Evolutionary conservation across 2,329 filamentous ascomycete species (phyloP).

Genomic region (Ophiosphaerella narmari): DNA sequence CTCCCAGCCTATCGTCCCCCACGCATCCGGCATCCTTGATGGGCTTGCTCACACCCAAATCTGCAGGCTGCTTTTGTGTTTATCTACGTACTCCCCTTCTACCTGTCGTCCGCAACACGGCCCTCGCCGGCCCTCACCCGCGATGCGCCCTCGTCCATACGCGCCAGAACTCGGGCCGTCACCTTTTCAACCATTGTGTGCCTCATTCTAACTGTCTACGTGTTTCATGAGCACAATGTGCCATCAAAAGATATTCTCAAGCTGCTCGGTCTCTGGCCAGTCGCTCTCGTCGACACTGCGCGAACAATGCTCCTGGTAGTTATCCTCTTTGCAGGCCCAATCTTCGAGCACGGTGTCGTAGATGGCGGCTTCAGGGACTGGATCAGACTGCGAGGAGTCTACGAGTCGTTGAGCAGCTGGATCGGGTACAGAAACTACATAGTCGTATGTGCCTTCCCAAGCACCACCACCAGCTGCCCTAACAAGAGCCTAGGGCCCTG

Average conservation of each 20-base stretch:
- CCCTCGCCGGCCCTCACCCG: constrained; percentile 79
- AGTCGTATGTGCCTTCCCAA: constrained; percentile 62
- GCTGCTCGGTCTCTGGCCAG: constrained; percentile 80
- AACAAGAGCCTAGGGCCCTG: constrained; percentile 61
- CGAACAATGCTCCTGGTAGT: constrained; percentile 72
- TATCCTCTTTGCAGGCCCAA: constrained; percentile 79
- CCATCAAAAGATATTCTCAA: constrained; percentile 62
- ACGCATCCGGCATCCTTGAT: constrained; percentile 14
- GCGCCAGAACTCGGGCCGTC: constrained; percentile 80
- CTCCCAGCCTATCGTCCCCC: constrained; percentile 31
- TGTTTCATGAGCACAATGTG: constrained; percentile 63
- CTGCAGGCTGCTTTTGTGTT: constrained; percentile 77
- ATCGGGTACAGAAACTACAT: constrained; percentile 85
- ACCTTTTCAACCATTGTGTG: constrained; percentile 73
- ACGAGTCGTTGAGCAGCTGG: constrained; percentile 69
- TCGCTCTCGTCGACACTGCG: constrained; percentile 66
- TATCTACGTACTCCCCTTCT: constrained; percentile 89
- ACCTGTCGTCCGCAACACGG: constrained; percentile 77
- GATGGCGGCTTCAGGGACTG: constrained; percentile 71
- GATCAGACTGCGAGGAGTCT: constrained; percentile 60
- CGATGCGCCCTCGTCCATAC: constrained; percentile 88
- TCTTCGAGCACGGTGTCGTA: constrained; percentile 78
- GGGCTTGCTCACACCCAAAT: constrained; percentile 24
- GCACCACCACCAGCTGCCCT: constrained; percentile 1
- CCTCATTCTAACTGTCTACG: constrained; percentile 67